Evolutionary conservation across 805 yeast species (phyloP), one percentile per base, ranked within the genome.

Genomic region (Wickerhamiella siamensis): DNA sequence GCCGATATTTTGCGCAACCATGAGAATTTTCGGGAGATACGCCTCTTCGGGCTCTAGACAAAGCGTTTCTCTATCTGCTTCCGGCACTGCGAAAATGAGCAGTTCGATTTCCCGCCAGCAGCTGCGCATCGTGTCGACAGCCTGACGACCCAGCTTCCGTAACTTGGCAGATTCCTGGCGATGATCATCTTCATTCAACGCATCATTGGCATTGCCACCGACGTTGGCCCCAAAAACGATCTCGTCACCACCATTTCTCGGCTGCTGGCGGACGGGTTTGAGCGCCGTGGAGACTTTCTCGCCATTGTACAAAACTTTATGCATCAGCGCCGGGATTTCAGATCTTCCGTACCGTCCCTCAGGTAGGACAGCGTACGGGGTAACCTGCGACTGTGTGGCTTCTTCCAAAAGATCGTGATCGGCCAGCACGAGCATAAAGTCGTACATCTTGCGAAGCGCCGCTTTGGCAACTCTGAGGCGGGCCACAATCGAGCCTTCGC

Each of bases 371-470:
- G 16, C 39, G 1, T 38, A 31, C n/a, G 41, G 24, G 3, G 41
- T 5, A 5, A 34, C 15, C 14, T 27, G 15, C 6, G 6, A 4
- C 32, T 3, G 4, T 16, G 33, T n/a, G 24, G 33, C 24, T 21
- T n/a, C 15, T 10, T 15, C 41, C 15, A 52, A 45, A 14, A 56
- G 26, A 18, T 40, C 36, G 42, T 54, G 55, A 14, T 48, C 32
- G n/a, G 47, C 50, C 10, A 57, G 46, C 16, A 24, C 42, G 17
- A 39, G 34, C 27, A 58, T 38, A 38, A 49, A 61, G 32, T 48
- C 51, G 38, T 43, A 53, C 55, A 43, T 52, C 38, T 44, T 43
- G 26, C 49, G 42, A 6, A 49, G 43, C 6, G 52, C 47, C 31
- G 45, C 31, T 29, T 51, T 45, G 19, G 49, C 43, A 1, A 48